phyloP scores from a whole-genome alignment of 1,139 yeast genomes.

The Chernovozyma aurita region DNA sequence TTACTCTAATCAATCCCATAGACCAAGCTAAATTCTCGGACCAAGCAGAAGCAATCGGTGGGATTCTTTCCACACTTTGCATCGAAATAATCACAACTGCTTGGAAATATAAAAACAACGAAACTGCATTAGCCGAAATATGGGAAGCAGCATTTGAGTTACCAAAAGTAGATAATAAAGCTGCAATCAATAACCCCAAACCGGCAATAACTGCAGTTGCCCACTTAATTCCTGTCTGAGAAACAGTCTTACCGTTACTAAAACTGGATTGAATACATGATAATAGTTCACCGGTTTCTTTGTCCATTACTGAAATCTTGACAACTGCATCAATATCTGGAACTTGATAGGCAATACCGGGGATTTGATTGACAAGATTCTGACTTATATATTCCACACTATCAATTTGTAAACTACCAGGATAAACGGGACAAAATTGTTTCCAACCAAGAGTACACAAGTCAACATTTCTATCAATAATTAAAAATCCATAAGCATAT shows the following conservation, averaged over 20 bases:
- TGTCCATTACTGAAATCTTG: constrained; percentile 42
- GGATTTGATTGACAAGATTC: constrained; percentile 47
- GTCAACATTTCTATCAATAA: constrained; percentile 50
- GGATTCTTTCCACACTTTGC: constrained; percentile 69
- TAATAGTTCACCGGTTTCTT: constrained; percentile 35
- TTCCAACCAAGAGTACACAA: constrained; percentile 65
- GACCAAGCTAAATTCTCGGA: constrained; percentile 81
- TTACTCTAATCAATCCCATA: constrained; percentile 68
- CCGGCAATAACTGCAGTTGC: constrained; percentile 81
- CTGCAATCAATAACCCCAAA: constrained; percentile 66
- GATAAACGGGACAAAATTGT: constrained; percentile 74
- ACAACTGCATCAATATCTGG: constrained; percentile 79
- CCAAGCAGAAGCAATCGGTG: constrained; percentile 82
- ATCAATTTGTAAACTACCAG: constrained; percentile 66
- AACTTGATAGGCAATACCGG: constrained; percentile 68
- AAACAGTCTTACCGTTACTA: constrained; percentile 68
- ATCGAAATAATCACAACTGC: constrained; percentile 68
- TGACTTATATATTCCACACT: constrained; percentile 54
- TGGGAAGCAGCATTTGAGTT: constrained; percentile 78
- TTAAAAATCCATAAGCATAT: constrained; percentile 70
- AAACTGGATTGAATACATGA: constrained; percentile 71
- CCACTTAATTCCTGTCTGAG: constrained; percentile 78
- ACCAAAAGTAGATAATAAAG: constrained; percentile 66
- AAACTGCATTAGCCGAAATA: constrained; percentile 69
- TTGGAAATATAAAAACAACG: constrained; percentile 72